Base-by-base conservation (phyloP, 169 alveolate species). In the Plasmodium vivax region DNA sequence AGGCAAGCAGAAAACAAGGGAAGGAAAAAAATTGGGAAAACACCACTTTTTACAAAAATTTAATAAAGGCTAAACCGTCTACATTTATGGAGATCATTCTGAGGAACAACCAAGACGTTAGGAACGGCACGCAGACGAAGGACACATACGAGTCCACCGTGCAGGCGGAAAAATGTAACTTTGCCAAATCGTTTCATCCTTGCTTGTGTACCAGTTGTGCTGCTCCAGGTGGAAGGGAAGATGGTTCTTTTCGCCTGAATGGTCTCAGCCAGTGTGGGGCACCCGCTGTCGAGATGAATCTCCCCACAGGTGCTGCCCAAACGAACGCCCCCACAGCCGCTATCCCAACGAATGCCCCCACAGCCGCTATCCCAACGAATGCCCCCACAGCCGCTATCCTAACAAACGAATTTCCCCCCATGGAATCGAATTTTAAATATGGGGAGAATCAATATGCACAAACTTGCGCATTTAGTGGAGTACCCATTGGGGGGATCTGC, bases 31-130 rank as follows among this genome's bases (percentile, higher is more conserved):
- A 51, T 85, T 77, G 85, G 84, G 58, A 85, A 75, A 77, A 85
- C 19, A 85, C 81, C 2, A 51, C 19, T 12, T 34, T 74, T 74
- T 74, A 51, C 27, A 27, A 85, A 75, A 85, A 85, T 85, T 54
- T 85, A 85, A 58, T 36, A 43, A 85, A 85, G 47, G 77, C 81
- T 9, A 85, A 85, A 32, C 45, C 93, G 5, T 85, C 93, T 0
- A 74, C 30, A 30, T 43, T 85, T n/a, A 32, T 74, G 45, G 93
- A 85, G 56, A 85, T 85, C 16, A 85, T 85, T 74, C 79, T 85
- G 54, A 85, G 79, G 51, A 85, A 85, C 38, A 77, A 23, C 14
- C 19, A 84, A 23, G 77, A 36, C 32, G 56, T 71, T 38, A 30
- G 47, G 9, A 43, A 72, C 7, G 54, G 54, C 30, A 8, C 30